These are phyloP conservation scores for Aegle marmelos DNA, from an alignment of 345 rosid genomes.

Conservation along the genomic window DNA sequence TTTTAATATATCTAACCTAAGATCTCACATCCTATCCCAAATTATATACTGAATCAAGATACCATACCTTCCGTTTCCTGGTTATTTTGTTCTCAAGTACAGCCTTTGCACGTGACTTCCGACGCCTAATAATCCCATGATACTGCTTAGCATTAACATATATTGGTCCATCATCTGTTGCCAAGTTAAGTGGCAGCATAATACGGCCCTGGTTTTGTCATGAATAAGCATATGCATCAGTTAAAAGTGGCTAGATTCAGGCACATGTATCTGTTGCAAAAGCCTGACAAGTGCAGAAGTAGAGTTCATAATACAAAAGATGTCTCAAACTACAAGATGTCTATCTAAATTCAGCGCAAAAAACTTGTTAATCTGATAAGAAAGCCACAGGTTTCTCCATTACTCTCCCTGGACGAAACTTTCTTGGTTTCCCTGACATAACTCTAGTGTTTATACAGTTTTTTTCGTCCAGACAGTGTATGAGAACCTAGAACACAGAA, in stretches of 20 bases:
- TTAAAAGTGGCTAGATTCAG: background rate
- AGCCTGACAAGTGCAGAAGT: background rate
- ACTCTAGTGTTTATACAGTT: background rate
- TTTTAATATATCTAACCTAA: background rate
- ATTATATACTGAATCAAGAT: background rate
- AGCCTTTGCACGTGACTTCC: constrained; percentile 89
- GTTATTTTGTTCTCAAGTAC: constrained; percentile 50
- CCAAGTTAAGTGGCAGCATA: constrained; percentile 78
- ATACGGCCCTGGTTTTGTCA: constrained; percentile 52
- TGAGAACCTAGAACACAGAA: too few species aligned
- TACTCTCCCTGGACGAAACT: background rate
- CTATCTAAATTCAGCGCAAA: background rate
- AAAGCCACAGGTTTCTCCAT: background rate
- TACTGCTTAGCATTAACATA: constrained; percentile 96
- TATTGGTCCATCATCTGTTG: constrained; percentile 73
- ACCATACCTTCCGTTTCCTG: constrained; percentile 63
- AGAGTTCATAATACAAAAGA: background rate
- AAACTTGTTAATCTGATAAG: background rate
- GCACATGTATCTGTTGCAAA: background rate
- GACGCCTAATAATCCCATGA: constrained; percentile 87
- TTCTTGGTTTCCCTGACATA: background rate
- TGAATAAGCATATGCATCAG: constrained; percentile 3
- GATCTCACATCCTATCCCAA: background rate
- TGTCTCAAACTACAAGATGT: background rate
- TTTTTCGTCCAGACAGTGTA: background rate